Base-by-base conservation (phyloP, 176 grass and related monocot genomes). In the barley (Hordeum vulgare) region DNA sequence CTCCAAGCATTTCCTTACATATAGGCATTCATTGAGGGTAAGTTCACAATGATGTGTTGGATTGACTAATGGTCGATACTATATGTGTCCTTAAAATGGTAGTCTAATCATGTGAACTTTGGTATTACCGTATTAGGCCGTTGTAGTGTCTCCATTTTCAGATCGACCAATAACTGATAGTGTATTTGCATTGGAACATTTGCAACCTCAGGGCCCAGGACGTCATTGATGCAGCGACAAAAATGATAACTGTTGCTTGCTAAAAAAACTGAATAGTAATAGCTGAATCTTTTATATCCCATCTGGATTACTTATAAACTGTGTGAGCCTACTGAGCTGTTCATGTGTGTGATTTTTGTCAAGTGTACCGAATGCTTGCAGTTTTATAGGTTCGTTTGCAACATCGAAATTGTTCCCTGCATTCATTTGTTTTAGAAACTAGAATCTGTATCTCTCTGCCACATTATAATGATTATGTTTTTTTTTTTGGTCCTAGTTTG, bases 11-110 rank as follows among this genome's bases (percentile, higher is more conserved):
- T 99, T 89, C 72, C 78, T 99, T 35, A 94, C 93, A 64, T 99
- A 99, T 74, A 86, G 87, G 61, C 93, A 99, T 85, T 99, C 96
- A 10, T 65, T 99, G 56, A 93, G 96, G 89, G 96, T 99, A 89
- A 76, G 40, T 84, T 74, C 21, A 28, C 15, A 45, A 25, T 72
- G 45, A 61, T 49, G 75, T 69, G 45, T 37, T 78, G 62, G 85
- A 63, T 71, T 68, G 17, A 27, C 14, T 28, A 47, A 65, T 61
- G 71, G 18, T 75, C 63, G 36, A 79, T 18, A 51, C 47, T 51
- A 51, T 58, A 31, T 56, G 10, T 51, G 14, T 63, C 72, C 23
- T 51, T 47, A 34, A 74, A 13, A 33, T 82, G 5, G 58, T 61
- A 36, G 10, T 74, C 21, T 5, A 65, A 76, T 26, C 14, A 23